Conservation (phyloP, 805 yeast genomes). For the Sungouiella thailandica region DNA sequence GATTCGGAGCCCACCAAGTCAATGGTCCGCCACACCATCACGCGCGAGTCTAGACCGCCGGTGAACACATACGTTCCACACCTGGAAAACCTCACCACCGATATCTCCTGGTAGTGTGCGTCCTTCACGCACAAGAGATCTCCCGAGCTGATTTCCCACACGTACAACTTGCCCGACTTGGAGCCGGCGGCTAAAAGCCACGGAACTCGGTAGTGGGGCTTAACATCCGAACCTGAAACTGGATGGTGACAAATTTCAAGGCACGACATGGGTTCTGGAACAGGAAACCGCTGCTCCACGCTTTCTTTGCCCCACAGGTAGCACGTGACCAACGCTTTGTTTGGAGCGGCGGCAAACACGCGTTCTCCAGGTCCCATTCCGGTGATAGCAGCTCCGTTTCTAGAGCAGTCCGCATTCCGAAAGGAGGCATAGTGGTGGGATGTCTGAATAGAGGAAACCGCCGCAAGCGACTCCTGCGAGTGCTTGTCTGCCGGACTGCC, state of each 20-base stretch:
- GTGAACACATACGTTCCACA: conserved; percentile 65
- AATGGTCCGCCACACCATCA: conserved; percentile 63
- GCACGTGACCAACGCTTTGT: conserved; percentile 69
- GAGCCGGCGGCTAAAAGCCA: conserved; percentile 74
- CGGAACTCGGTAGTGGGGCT: conserved; percentile 42
- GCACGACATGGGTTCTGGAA: conserved; percentile 73
- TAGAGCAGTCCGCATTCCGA: conserved; percentile 47
- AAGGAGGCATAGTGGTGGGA: conserved; percentile 46
- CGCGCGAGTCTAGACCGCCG: conserved; percentile 79
- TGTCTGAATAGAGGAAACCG: conserved; percentile 40
- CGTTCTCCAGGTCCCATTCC: conserved; percentile 46
- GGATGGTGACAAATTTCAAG: conserved; percentile 41
- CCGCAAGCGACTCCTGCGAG: conserved; percentile 38
- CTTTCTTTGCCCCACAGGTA: conserved; percentile 69
- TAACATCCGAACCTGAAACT: neutral
- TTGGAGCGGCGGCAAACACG: conserved; percentile 59
- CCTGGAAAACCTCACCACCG: conserved; percentile 50
- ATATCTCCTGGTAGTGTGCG: conserved; percentile 77
- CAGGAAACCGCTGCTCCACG: conserved; percentile 72
- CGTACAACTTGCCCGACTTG: conserved; percentile 65
- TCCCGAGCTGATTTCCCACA: conserved; percentile 87
- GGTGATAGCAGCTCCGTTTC: conserved; percentile 43
- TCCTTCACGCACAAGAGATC: conserved; percentile 64
- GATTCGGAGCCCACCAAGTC: conserved; percentile 47
- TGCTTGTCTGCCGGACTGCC: conserved; percentile 42